Base-by-base conservation (phyloP, 257 asterid species). In the Lycium barbarum region DNA sequence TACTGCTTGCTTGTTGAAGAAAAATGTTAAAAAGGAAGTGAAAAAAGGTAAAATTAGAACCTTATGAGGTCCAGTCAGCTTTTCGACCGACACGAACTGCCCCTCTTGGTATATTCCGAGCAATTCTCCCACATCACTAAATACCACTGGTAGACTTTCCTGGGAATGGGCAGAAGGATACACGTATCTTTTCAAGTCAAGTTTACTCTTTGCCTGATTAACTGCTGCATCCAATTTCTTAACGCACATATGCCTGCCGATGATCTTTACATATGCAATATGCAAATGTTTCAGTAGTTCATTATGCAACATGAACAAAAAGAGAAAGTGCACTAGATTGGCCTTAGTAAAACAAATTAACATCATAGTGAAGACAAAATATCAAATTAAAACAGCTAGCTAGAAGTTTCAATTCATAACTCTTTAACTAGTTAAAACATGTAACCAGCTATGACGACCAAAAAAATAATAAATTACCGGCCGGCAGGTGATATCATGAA, bases 211-310 rank as follows among this genome's bases (percentile, higher is more conserved):
- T 49, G 81, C 81, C 61, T 13, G n/a, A 22, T 49, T 49, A 6
- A 74, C 81, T 74, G 81, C 22, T 3, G 61, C 62, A 49, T 49
- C 81, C 62, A 74, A 74, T 20, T 49, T 74, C 81, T 49, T 1
- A 4, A 10, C 3, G 45, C 6, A 2, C 61, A 49, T 22, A 22
- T 6, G 12, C 22, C 62, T 74, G 62, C 81, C 81, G 12, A 22
- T 61, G 81, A 49, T 74, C 81, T 74, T 74, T 13, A 6, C 3
- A 22, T 7, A 74, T 26, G 33, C 33, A 26, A 26, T 26, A 26
- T 0, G 58, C 81, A 74, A 74, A 7, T 2, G 0, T n/a, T n/a
- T 62, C 9, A 62, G 38, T 20, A 20, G 1, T 4, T 62, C 68
- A 62, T 15, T 62, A 18, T 26, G 33, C 33, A 26, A 26, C 33